phyloP scores from a whole-genome alignment of 768 basidiomycete genomes.

The Rhizopogon vinicolor region DNA sequence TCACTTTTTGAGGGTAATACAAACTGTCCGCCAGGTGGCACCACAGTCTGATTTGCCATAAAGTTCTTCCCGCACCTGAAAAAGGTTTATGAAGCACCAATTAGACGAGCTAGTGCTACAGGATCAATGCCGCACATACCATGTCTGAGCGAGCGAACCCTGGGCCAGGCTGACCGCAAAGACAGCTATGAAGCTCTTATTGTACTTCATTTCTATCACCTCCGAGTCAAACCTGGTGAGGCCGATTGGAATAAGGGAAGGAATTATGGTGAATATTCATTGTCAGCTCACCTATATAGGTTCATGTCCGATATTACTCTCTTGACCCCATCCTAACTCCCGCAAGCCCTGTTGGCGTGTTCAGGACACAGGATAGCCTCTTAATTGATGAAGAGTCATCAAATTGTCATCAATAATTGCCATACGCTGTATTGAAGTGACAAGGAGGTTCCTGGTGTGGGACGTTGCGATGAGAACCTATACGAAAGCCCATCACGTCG shows the following conservation, averaged over 20 bases:
- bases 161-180: slow-evolving; percentile 8
- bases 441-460: no score
- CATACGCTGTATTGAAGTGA: no score
- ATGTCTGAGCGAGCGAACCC: slow-evolving; percentile 19
- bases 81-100: background rate
- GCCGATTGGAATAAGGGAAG: background rate
- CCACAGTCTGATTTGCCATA: slow-evolving; percentile 34
- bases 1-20: slow-evolving; percentile 28
- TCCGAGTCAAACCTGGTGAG: background rate
- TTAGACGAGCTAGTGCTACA: no score
- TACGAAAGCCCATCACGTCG: no score
- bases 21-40: slow-evolving; percentile 45
- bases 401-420: no score
- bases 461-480: no score
- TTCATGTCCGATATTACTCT: no score
- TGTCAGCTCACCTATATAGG: background rate
- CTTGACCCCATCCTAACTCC: no score
- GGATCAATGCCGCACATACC: slow-evolving; percentile 7
- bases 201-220: slow-evolving; percentile 13
- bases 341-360: no score
- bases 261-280: no score
- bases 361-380: no score
- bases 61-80: slow-evolving; percentile 50
- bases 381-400: no score
- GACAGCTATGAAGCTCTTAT: slow-evolving; percentile 1